These are phyloP conservation scores for Prunus mume DNA, from an alignment of 306 rosid genomes.

Conservation along the genomic window DNA sequence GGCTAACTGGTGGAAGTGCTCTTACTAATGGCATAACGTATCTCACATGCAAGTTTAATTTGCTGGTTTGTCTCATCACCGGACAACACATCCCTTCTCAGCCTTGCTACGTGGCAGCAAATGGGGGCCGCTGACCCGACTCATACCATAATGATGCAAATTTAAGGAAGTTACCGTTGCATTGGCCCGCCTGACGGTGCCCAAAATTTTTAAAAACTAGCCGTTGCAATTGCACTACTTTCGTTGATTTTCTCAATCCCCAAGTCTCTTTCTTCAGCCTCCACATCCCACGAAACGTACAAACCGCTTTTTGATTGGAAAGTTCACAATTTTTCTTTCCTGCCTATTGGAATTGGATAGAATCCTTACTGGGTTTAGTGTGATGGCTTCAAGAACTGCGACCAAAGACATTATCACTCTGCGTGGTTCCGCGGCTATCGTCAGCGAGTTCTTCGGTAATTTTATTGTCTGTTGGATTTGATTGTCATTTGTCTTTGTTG, in stretches of 20 bases:
- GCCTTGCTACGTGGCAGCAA: not conserved
- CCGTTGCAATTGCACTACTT: constrained; percentile 28
- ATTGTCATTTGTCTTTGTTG: not conserved
- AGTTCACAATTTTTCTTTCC: constrained; percentile 8
- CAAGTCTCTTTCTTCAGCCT: not conserved
- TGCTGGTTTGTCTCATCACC: not conserved
- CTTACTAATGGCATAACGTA: too few species aligned
- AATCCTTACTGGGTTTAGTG: not conserved
- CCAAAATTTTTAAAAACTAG: constrained; percentile 5
- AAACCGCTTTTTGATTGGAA: not conserved
- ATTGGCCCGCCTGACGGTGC: not conserved
- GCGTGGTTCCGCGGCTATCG: constrained; percentile 94
- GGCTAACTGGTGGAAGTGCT: too few species aligned
- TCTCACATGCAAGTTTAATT: too few species aligned
- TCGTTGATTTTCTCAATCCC: not conserved
- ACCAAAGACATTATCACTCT: constrained; percentile 92
- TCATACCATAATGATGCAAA: not conserved
- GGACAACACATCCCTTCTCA: not conserved
- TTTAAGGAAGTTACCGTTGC: constrained; percentile 36
- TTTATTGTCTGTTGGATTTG: not conserved
- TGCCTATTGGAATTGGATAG: not conserved
- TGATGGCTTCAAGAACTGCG: constrained; percentile 70
- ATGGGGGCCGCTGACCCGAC: not conserved
- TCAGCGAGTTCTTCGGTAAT: constrained; percentile 95
- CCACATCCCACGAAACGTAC: not conserved